Conservation (phyloP, 495 filamentous ascomycete genomes). For the Penicillium pancosmium region DNA sequence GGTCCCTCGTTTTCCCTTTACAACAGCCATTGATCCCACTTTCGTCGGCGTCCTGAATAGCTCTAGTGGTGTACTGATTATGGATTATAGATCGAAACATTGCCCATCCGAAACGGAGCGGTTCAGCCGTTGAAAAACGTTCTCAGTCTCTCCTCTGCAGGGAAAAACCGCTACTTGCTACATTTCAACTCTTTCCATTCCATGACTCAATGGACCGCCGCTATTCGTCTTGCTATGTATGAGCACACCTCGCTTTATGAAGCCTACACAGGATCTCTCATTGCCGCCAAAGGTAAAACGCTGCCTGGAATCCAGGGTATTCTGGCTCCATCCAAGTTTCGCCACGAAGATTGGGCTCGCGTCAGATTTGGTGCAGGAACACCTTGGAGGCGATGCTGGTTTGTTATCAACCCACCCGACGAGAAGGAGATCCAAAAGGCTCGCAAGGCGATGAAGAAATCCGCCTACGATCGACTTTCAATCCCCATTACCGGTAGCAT, state of each 20-base stretch:
- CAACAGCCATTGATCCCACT: not conserved
- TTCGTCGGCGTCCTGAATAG: not conserved
- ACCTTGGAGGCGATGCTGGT: conserved; percentile 96
- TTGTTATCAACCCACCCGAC: conserved; percentile 86
- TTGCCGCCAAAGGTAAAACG: conserved; percentile 88
- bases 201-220: conserved; percentile 93
- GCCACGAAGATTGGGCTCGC: conserved; percentile 89
- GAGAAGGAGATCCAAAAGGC: conserved; percentile 87
- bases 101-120: conserved; percentile 76
- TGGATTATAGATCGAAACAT: conserved; percentile 74
- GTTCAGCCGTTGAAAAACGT: conserved; percentile 87
- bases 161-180: conserved; percentile 89
- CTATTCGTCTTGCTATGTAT: conserved; percentile 91
- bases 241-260: conserved; percentile 93
- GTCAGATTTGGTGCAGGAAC: conserved; percentile 96
- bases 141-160: conserved; percentile 91
- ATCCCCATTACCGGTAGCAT: conserved; percentile 80
- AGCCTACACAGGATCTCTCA: conserved; percentile 92
- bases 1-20: conserved; percentile 10
- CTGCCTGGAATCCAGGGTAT: conserved; percentile 87
- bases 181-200: conserved; percentile 96
- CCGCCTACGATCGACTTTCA: conserved; percentile 72
- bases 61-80: conserved; percentile 8
- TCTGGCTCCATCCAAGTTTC: conserved; percentile 74
- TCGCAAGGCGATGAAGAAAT: conserved; percentile 84